Evolutionary conservation across 2,329 filamentous ascomycete species (phyloP).

Genomic region (Trichoderma polysporum): DNA sequence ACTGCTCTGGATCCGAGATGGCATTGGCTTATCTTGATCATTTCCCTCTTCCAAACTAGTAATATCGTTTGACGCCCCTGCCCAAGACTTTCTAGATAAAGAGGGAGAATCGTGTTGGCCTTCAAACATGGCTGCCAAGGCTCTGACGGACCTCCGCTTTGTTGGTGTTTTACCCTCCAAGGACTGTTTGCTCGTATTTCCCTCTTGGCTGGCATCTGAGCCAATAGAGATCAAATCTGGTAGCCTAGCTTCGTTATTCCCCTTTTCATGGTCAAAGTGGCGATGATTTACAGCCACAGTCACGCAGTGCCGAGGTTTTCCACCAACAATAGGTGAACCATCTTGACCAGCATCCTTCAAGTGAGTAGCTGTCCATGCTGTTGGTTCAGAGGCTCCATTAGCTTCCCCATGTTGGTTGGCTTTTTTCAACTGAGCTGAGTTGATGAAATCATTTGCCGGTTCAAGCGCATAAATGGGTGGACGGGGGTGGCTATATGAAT

Average conservation of each 20-base stretch:
- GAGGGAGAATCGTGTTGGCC: conserved; percentile 25
- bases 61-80: neutral
- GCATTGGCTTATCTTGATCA: neutral
- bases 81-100: neutral
- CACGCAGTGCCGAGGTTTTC: neutral
- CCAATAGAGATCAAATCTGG: neutral
- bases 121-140: conserved; percentile 55
- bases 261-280: neutral
- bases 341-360: neutral
- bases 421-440: neutral
- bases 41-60: neutral
- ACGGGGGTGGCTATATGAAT: too few species aligned
- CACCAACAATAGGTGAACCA: neutral
- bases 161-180: conserved; percentile 24
- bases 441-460: neutral
- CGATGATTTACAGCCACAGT: neutral
- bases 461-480: neutral
- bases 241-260: neutral
- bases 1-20: neutral
- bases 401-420: neutral
- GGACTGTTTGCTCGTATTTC: neutral
- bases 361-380: too few species aligned
- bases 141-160: conserved; percentile 42
- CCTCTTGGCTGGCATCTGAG: neutral
- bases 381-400: neutral